Conservation (phyloP, 1,284 basidiomycete genomes). For the Exobasidium rhododendri region DNA sequence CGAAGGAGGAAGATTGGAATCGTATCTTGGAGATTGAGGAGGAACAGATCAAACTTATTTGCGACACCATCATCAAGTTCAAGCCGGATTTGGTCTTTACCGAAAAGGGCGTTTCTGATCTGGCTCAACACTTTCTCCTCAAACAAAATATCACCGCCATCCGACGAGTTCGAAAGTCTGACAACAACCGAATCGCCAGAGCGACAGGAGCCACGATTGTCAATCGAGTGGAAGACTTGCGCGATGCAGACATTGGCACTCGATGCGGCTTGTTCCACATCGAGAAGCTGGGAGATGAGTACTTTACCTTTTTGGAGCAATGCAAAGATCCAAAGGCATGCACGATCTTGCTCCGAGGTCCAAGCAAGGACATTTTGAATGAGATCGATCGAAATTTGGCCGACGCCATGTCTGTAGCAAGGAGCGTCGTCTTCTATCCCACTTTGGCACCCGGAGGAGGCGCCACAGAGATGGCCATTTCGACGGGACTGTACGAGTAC, state of each 20-base stretch:
- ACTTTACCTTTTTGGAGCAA: constrained; percentile 93
- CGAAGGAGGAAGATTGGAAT: constrained; percentile 89
- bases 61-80: constrained; percentile 82
- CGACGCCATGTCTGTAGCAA: constrained; percentile 94
- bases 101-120: constrained; percentile 84
- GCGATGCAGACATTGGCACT: constrained; percentile 86
- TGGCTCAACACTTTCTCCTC: constrained; percentile 87
- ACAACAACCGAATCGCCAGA: constrained; percentile 97
- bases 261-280: constrained; percentile 91
- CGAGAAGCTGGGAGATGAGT: constrained; percentile 98
- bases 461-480: constrained; percentile 96
- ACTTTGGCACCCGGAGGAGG: constrained; percentile 87
- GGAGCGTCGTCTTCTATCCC: constrained; percentile 96
- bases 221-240: constrained; percentile 90
- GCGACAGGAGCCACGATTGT: constrained; percentile 95
- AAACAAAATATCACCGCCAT: constrained; percentile 87
- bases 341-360: constrained; percentile 95
- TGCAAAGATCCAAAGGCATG: constrained; percentile 94
- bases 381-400: constrained; percentile 97
- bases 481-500: constrained; percentile 79
- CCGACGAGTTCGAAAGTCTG: constrained; percentile 91
- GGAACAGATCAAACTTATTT: constrained; percentile 88
- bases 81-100: constrained; percentile 94
- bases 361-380: constrained; percentile 95
- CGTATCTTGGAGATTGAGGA: constrained; percentile 92